A percentile compares a stretch with the other conserved stretches of the same genome.
phyloP scores from a whole-genome alignment of 208 protist genomes.

The Trypanosoma melophagium region DNA sequence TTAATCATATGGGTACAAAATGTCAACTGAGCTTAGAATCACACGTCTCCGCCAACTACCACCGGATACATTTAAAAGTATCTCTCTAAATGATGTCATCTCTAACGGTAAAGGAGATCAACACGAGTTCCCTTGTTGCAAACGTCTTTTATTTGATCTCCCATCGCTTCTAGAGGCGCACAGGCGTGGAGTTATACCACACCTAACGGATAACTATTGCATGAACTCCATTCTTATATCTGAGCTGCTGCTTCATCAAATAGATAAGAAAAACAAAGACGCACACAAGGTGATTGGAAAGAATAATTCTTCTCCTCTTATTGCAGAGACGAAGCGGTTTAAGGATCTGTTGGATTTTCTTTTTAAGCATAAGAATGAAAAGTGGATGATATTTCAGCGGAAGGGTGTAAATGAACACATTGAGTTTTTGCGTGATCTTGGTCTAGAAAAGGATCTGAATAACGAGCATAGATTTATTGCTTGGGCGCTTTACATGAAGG shows the following conservation, averaged over 20 bases:
- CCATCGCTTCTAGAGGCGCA: constrained; percentile 21
- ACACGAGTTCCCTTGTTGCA: not conserved
- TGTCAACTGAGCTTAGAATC: constrained; percentile 2
- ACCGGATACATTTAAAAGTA: constrained; percentile 7
- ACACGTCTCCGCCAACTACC: constrained; percentile 13
- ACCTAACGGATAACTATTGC: constrained; percentile 11
- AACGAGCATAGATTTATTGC: constrained; percentile 6
- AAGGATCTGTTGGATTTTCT: constrained; percentile 20
- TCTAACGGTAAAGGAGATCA: not conserved
- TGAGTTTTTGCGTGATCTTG: not conserved
- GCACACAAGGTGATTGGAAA: not conserved
- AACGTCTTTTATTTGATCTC: constrained; percentile 24
- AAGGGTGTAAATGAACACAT: constrained; percentile 20
- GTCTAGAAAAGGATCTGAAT: constrained; percentile 1
- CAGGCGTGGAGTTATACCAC: constrained; percentile 7
- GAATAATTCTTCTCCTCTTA: not conserved
- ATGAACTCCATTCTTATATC: constrained; percentile 14
- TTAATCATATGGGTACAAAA: not conserved
- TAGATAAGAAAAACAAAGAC: constrained; percentile 26
- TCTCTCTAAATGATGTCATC: not conserved
- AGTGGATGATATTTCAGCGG: constrained; percentile 18
- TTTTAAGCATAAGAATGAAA: not conserved
- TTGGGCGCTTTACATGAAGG: constrained; percentile 1
- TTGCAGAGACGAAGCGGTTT: constrained; percentile 1
- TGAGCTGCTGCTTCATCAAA: constrained; percentile 18